Percentiles rank a stretch among this genome's conserved stretches.
Conservation (phyloP, 371 early-diverging fungal species). For the Apophysomyces sp. region DNA sequence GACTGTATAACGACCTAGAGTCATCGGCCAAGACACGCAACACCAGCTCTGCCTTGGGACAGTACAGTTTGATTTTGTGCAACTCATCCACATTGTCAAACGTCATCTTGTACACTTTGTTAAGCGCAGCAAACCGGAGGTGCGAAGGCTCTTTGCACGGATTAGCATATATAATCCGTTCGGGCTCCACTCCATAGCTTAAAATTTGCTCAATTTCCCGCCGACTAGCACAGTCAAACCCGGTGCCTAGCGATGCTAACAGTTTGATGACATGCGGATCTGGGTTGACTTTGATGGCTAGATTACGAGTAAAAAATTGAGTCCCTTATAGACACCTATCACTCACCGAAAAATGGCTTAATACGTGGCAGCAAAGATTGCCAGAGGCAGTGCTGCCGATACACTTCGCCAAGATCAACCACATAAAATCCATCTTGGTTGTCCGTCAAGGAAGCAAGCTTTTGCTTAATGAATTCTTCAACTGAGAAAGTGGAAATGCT, state of each 20-base stretch:
- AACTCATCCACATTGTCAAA: slow-evolving; percentile 98
- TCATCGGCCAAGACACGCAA: slow-evolving; percentile 96
- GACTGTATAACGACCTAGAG: slow-evolving; percentile 85
- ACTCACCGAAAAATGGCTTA: slow-evolving; percentile 94
- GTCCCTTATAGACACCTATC: no score
- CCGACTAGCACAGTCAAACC: slow-evolving; percentile 92
- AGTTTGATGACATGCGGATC: slow-evolving; percentile 83
- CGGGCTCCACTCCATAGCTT: slow-evolving; percentile 72
- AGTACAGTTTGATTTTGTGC: slow-evolving; percentile 80
- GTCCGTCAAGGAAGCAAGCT: slow-evolving; percentile 44
- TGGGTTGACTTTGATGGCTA: slow-evolving; percentile 96
- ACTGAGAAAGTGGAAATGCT: slow-evolving; percentile 35
- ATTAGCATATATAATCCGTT: slow-evolving; percentile 94
- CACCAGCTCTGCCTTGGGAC: slow-evolving; percentile 84
- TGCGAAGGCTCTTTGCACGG: slow-evolving; percentile 97
- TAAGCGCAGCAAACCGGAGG: slow-evolving; percentile 78
- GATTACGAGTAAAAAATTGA: no score
- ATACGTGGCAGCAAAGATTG: slow-evolving; percentile 81
- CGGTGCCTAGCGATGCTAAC: slow-evolving; percentile 79
- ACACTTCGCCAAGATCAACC: slow-evolving; percentile 87
- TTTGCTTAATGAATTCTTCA: slow-evolving; percentile 27
- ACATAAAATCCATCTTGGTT: slow-evolving; percentile 92
- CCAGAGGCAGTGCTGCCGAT: slow-evolving; percentile 86
- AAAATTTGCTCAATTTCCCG: slow-evolving; percentile 87
- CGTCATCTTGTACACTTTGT: slow-evolving; percentile 89